A percentile compares a stretch with the other conserved stretches of the same genome.
Evolutionary conservation across 805 yeast species (phyloP).

Genomic region (Candida xyloterini): DNA sequence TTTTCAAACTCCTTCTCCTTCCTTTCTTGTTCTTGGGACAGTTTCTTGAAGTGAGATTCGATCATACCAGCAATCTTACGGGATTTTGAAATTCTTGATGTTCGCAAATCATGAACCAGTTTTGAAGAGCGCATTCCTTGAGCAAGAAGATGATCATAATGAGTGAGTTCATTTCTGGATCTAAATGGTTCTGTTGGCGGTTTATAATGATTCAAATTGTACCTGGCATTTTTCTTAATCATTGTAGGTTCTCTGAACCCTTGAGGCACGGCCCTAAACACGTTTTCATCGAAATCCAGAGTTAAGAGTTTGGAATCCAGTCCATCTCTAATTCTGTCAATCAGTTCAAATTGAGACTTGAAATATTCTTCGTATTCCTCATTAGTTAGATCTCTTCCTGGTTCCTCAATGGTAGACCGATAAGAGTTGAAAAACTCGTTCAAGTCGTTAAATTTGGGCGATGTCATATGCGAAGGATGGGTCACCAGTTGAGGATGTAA

Average conservation of each 20-base stretch:
- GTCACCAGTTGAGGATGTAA: conserved; percentile 49
- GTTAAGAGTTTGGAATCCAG: conserved; percentile 41
- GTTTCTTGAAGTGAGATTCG: conserved; percentile 81
- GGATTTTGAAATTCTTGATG: conserved; percentile 61
- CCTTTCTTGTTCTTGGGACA: conserved; percentile 86
- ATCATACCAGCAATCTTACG: conserved; percentile 76
- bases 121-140: conserved; percentile 75
- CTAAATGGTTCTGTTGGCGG: conserved; percentile 43
- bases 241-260: conserved; percentile 39
- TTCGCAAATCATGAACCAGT: conserved; percentile 62
- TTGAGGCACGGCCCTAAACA: conserved; percentile 46
- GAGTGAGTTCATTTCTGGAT: conserved; percentile 41
- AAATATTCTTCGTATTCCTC: conserved; percentile 64
- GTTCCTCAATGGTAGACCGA: conserved; percentile 52
- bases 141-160: conserved; percentile 68
- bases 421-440: conserved; percentile 51
- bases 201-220: conserved; percentile 28
- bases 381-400: conserved; percentile 42
- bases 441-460: conserved; percentile 43
- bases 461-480: conserved; percentile 55
- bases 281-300: conserved; percentile 42
- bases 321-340: conserved; percentile 46
- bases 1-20: conserved; percentile 72
- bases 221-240: conserved; percentile 32
- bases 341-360: conserved; percentile 45